Conservation (phyloP, 345 rosid species). For the Arabidopsis arenosa region DNA sequence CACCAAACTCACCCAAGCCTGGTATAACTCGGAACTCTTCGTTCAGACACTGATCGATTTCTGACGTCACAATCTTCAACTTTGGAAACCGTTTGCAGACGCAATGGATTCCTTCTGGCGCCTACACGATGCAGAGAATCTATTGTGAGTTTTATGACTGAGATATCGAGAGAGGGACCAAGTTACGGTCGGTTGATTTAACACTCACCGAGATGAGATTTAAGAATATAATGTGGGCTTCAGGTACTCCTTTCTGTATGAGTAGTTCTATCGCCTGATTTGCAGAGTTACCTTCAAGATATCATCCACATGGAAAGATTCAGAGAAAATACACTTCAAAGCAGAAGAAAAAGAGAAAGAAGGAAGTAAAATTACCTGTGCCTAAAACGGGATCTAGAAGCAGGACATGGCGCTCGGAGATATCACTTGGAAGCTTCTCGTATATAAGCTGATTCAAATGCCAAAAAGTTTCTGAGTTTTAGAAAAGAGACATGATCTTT, state of each 20-base stretch:
- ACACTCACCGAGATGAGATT: slow-evolving; percentile 88
- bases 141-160: not conserved
- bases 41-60: slow-evolving; percentile 82
- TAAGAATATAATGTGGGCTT: slow-evolving; percentile 91
- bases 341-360: not conserved
- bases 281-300: slow-evolving; percentile 83
- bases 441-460: slow-evolving; percentile 70
- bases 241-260: slow-evolving; percentile 93
- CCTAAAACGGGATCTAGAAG: slow-evolving; percentile 97
- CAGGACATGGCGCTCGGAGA: slow-evolving; percentile 92
- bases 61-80: slow-evolving; percentile 94
- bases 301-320: slow-evolving; percentile 9
- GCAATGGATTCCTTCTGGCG: slow-evolving; percentile 96
- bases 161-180: not conserved
- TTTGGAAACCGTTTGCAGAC: slow-evolving; percentile 82
- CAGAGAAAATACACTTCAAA: slow-evolving; percentile 1
- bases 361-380: slow-evolving; percentile 59
- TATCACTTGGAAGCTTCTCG: slow-evolving; percentile 97
- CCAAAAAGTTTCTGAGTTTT: not conserved
- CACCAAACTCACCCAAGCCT: slow-evolving; percentile 98
- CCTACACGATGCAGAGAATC: slow-evolving; percentile 51
- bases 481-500: not conserved
- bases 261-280: slow-evolving; percentile 92
- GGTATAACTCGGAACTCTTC: slow-evolving; percentile 94
- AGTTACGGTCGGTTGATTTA: not conserved